Evolutionary conservation across 164 flowering plant genomes (phyloP), one percentile per base, ranked within the genome.

Genomic region (Nelumbo lutea): DNA sequence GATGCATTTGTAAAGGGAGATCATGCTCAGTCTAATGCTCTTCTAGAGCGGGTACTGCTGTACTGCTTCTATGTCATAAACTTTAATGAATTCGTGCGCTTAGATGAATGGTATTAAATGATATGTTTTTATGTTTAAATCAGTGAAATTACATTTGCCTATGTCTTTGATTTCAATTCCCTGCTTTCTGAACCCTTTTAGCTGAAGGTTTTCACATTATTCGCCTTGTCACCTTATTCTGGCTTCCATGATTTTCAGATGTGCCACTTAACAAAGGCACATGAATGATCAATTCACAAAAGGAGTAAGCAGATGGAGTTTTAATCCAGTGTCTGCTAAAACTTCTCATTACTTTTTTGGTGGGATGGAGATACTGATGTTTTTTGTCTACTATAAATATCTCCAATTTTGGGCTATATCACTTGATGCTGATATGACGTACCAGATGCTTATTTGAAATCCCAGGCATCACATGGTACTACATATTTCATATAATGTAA

Each of bases 1-100:
- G 85, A 81, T 45, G 91, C 91, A 62, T 87, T 68, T 75, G 68
- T 69, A 4, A 79, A 78, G 59, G 87, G 84, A 70, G 79, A 90
- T 67, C 81, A 39, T 43, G 78, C 39, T 27, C 80, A 45, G 42
- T 86, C 89, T 5, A 60, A 66, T 5, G 77, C 73, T 70, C 81
- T 91, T 62, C 44, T 77, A 42, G 78, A 83, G 68, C 69, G 87
- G 89, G 96, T 91, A 73, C 64, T 42, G 4, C 62, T 45, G 96
- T 91, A 73, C 64, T 42, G 4, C 62, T 45, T 53, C 9, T 64
- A 10, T 41, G 4, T 65, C 10, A 50, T 70, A 47, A 2, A 43
- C 15, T 53, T 51, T 53, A 50, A 10, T 44, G 39, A 55, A 52
- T 50, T 47, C n/a, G 9, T 45, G 3, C 3, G 7, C 44, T 62